Conservation (phyloP, 768 basidiomycete species). For the Floccularia luteovirens region DNA sequence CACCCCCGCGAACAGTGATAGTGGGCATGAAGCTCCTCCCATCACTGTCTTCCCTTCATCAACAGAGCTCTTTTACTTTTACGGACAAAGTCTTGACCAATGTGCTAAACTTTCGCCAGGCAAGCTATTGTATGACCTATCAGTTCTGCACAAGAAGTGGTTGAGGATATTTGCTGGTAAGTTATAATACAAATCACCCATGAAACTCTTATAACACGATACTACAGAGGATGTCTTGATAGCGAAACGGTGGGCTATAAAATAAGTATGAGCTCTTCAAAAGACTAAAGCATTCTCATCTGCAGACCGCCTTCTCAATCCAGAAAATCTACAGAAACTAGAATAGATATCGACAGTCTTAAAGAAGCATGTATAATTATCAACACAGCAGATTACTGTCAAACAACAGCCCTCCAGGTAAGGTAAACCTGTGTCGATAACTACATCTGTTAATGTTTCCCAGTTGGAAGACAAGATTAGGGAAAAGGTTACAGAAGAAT, state of each 20-base stretch:
- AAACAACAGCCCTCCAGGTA: conserved; percentile 84
- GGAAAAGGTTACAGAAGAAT: conserved; percentile 70
- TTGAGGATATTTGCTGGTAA: conserved; percentile 85
- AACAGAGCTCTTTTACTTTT: conserved; percentile 96
- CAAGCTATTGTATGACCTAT: conserved; percentile 75
- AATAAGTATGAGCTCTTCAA: too few species aligned
- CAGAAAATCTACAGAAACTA: conserved; percentile 72
- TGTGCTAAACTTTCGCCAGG: conserved; percentile 88
- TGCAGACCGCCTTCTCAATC: conserved; percentile 19
- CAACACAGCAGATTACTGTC: conserved; percentile 98
- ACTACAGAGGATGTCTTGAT: conserved; percentile 78
- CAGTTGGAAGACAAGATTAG: conserved; percentile 92
- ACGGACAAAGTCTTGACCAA: conserved; percentile 90
- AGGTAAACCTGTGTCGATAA: conserved; percentile 5
- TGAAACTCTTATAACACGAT: conserved; percentile 4
- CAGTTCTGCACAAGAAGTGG: conserved; percentile 87
- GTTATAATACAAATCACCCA: conserved; percentile 11
- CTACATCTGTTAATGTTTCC: conserved; percentile 1
- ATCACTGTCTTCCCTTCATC: conserved; percentile 84
- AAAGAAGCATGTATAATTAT: conserved; percentile 83
- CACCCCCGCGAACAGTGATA: conserved; percentile 25
- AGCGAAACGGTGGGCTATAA: too few species aligned
- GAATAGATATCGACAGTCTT: conserved; percentile 69
- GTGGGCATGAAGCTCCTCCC: conserved; percentile 31
- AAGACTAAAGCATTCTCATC: too few species aligned